Evolutionary conservation across 169 alveolate species (phyloP), one percentile per base, ranked within the genome.

Genomic region (Cryptosporidium meleagridis): DNA sequence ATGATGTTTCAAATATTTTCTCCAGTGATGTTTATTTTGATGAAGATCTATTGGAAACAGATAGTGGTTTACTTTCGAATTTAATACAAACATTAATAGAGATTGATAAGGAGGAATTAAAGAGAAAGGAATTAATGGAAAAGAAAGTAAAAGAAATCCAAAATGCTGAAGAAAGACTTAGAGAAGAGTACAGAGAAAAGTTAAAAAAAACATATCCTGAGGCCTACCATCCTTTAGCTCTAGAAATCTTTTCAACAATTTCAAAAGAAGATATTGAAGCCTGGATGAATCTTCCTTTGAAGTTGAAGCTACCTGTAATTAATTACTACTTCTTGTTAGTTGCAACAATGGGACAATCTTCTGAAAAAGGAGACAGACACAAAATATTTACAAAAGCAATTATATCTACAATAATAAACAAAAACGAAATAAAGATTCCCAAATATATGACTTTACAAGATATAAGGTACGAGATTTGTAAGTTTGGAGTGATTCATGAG

Each of bases 161-260:
- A 14, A 33, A 10, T n/a, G 14, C 44, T 21, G 72, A 65, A 10
- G 48, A 65, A 29, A 65, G 51, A 65, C 29, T 65, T 31, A 26
- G 18, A 29, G 69, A 72, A 16, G 85, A 72, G 35, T 51, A 23
- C 23, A 72, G 70, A 51, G 29, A 35, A 14, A 59, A 59, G 41
- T 16, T 29, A 62, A 65, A 62, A 12, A 80, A 31, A 12, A 23
- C 39, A 48, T 80, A 80, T 65, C 89, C 89, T 14, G 75, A 80
- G n/a, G 80, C 73, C 26, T 80, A 62, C 29, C 65, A 80, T 80
- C 89, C 89, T n/a, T 14, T 80, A 35, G 89, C 89, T 31, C n/a
- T 80, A 10, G 89, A 80, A 62, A 65, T 80, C 37, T 8, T 80
- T 41, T 61, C 75, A 61, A 80, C 89, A 4, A 10, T 80, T 6